phyloP scores from a whole-genome alignment of 768 basidiomycete genomes.

The Suillus paluster region DNA sequence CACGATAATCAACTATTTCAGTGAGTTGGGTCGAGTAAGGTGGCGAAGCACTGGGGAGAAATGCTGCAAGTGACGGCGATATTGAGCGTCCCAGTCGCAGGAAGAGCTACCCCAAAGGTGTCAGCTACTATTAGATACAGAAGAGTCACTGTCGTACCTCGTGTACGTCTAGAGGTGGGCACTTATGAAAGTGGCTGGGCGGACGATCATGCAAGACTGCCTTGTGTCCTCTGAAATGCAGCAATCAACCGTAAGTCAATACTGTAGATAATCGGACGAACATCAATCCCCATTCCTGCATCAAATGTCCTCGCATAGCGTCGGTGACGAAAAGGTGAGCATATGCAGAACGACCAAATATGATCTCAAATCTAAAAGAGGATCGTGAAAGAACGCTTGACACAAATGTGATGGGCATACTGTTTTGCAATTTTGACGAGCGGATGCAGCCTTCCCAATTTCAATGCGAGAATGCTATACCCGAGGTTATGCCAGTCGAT shows the following conservation, averaged over 20 bases:
- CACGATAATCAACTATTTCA: slow-evolving; percentile 19
- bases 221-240: slow-evolving; percentile 65
- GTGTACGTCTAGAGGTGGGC: slow-evolving; percentile 73
- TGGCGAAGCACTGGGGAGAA: slow-evolving; percentile 54
- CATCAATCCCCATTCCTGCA: slow-evolving; percentile 76
- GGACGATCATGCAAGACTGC: slow-evolving; percentile 89
- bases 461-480: slow-evolving; percentile 88
- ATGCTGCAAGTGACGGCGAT: slow-evolving; percentile 42
- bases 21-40: slow-evolving; percentile 73
- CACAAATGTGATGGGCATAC: slow-evolving; percentile 44
- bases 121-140: slow-evolving; percentile 8
- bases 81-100: slow-evolving; percentile 48
- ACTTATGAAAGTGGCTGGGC: slow-evolving; percentile 79
- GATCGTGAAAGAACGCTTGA: slow-evolving; percentile 2
- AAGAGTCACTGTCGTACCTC: slow-evolving; percentile 51
- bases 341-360: slow-evolving; percentile 80
- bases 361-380: slow-evolving; percentile 72
- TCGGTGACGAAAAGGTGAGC: slow-evolving; percentile 93
- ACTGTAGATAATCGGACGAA: slow-evolving; percentile 41
- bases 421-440: slow-evolving; percentile 77
- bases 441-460: slow-evolving; percentile 66
- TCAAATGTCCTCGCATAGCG: slow-evolving; percentile 79
- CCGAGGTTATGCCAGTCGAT: slow-evolving; percentile 99
- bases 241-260: slow-evolving; percentile 12
- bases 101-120: slow-evolving; percentile 47